These are phyloP conservation scores for Diaporthe amygdali DNA, from an alignment of 2,329 filamentous ascomycete genomes.

Conservation along the genomic window DNA sequence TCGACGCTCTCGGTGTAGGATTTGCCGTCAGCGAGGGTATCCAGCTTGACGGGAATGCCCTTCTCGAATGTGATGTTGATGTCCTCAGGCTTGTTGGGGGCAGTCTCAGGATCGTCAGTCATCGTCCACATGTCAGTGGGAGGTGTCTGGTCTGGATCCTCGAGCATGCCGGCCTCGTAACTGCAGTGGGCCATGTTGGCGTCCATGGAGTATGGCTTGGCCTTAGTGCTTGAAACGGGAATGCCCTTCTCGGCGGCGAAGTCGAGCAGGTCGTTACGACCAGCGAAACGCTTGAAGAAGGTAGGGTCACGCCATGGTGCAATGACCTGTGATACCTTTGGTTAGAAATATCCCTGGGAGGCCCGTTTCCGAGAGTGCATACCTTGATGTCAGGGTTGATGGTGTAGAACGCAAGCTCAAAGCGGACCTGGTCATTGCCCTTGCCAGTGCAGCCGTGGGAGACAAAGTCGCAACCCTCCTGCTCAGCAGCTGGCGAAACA, in stretches of 20 bases:
- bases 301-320: constrained; percentile 75
- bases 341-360: not conserved
- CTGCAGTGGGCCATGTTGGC: constrained; percentile 53
- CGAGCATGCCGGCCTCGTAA: constrained; percentile 81
- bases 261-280: constrained; percentile 74
- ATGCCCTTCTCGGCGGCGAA: constrained; percentile 72
- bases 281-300: constrained; percentile 72
- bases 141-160: constrained; percentile 67
- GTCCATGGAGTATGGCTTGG: constrained; percentile 57
- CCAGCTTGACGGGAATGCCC: constrained; percentile 70
- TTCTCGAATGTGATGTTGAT: constrained; percentile 76
- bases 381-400: constrained; percentile 66
- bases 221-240: constrained; percentile 75
- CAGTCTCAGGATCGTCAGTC: constrained; percentile 70
- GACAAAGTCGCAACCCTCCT: constrained; percentile 62
- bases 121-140: constrained; percentile 83
- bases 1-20: constrained; percentile 71
- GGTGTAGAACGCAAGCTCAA: constrained; percentile 54
- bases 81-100: constrained; percentile 73
- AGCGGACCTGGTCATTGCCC: constrained; percentile 67
- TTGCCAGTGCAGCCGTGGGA: constrained; percentile 58
- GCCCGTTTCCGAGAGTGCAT: not conserved
- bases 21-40: constrained; percentile 53
- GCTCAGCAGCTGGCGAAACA: constrained; percentile 55
- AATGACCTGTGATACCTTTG: constrained; percentile 49